Evolutionary conservation across 2,329 filamentous ascomycete species (phyloP), one percentile per base, ranked within the genome.

Genomic region (Claviceps monticola): DNA sequence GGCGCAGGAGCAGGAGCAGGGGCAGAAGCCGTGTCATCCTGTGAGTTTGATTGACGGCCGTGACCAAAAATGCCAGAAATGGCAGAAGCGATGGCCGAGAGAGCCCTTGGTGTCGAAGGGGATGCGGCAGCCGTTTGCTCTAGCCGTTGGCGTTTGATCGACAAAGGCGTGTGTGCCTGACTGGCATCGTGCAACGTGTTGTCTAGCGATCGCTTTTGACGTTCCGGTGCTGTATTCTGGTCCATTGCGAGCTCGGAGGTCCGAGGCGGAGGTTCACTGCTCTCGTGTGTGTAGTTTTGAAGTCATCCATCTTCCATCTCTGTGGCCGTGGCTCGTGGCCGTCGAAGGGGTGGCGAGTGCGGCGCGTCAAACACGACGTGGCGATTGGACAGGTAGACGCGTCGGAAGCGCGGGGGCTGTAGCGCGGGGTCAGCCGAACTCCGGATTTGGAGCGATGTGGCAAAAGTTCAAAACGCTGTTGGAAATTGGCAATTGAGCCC

Each of bases 71-170:
- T 57, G 6, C 59, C 58, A 14, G 64, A 61, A 13, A 67, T 60
- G n/a, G 59, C 64, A 7, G 64, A 61, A 9, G 62, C 60, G 48
- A 67, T 64, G 46, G 60, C 59, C 26, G 61, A 59, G 39, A 66
- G 55, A 2, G 63, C 60, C 21, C 58, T 62, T 2, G 65, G 62
- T 3, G 64, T 61, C 16, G 62, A 62, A 4, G 62, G 56, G 6
- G 60, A 59, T 47, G 53, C 54, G 8, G 57, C 53, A 6, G 55
- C 54, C 8, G 58, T 54, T 37, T 60, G 59, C 41, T 66, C 63
- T n/a, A 68, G 51, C 53, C 58, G 63, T 46, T 60, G 61, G 36
- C 60, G 64, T 57, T 68, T 68, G 54, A 58, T 54, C 6, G 64
- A 52, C 4, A 58, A 46, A 21, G 64, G 62, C 41, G 62, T 64